phyloP scores from a whole-genome alignment of 2,329 filamentous ascomycete genomes.

The Diaporthe sp. region DNA sequence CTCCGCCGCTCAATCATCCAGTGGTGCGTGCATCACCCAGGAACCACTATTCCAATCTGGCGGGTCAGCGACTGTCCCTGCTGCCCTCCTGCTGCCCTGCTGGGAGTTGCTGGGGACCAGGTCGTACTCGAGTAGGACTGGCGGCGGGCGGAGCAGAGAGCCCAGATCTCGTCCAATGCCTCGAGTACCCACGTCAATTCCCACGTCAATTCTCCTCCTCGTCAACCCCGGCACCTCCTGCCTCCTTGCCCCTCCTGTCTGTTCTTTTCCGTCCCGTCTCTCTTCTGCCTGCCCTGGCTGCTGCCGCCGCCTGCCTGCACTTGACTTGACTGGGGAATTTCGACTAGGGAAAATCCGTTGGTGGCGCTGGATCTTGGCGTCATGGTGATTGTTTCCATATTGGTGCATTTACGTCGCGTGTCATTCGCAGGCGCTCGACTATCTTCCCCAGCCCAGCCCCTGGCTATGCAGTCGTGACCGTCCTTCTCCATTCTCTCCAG shows the following conservation, averaged over 20 bases:
- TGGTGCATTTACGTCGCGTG: background rate
- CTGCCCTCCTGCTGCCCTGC: slow-evolving; percentile 7
- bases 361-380: slow-evolving; percentile 10
- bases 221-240: background rate
- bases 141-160: background rate
- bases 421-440: background rate
- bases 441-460: background rate
- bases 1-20: background rate
- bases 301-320: background rate
- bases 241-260: background rate
- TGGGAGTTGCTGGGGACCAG: background rate
- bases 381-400: slow-evolving; percentile 28
- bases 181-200: background rate
- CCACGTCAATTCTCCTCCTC: background rate
- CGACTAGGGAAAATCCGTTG: slow-evolving; percentile 2
- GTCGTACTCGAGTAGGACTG: background rate
- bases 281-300: background rate
- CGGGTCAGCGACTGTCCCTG: slow-evolving; percentile 7
- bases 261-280: background rate
- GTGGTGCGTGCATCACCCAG: slow-evolving; percentile 5
- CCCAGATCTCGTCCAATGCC: slow-evolving; percentile 27
- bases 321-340: background rate
- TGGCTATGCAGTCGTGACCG: too few species aligned
- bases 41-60: slow-evolving; percentile 22
- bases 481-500: too few species aligned